A percentile compares a stretch with the other conserved stretches of the same genome.
phyloP scores from a whole-genome alignment of 1,284 basidiomycete species.

The Puccinia polysora region DNA sequence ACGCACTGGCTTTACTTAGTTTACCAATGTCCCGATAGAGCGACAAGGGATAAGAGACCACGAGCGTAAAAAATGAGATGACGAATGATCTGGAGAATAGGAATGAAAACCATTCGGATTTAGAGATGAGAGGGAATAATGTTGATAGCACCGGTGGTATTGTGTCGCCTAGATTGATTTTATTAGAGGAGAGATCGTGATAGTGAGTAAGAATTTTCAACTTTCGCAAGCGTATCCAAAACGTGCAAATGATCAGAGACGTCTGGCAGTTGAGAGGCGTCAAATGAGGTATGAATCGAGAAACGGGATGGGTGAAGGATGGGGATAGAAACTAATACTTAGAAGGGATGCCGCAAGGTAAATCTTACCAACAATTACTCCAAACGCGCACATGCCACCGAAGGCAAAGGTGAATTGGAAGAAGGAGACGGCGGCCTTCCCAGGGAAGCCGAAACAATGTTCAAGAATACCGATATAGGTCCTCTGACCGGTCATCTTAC shows the following conservation, averaged over 20 bases:
- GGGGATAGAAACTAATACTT: conserved; percentile 12
- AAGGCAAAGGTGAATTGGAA: conserved; percentile 73
- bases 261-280: neutral
- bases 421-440: conserved; percentile 85
- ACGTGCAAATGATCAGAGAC: neutral
- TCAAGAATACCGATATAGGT: conserved; percentile 95
- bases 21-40: conserved; percentile 97
- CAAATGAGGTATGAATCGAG: neutral
- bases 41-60: conserved; percentile 88
- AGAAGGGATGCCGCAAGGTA: neutral
- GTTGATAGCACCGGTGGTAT: conserved; percentile 86
- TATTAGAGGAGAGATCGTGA: neutral
- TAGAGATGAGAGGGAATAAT: conserved; percentile 70
- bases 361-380: conserved; percentile 63
- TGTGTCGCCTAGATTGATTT: conserved; percentile 67
- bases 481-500: conserved; percentile 84
- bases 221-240: neutral
- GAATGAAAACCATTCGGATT: conserved; percentile 67
- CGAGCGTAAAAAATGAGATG: conserved; percentile 74
- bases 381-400: conserved; percentile 85
- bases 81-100: conserved; percentile 82
- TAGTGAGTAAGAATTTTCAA: neutral
- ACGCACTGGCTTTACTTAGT: conserved; percentile 81
- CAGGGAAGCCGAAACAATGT: conserved; percentile 82
- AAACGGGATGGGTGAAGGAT: neutral